Base-by-base conservation (phyloP, 108 stramenopile species). In the Cylindrotheca fusiformis region DNA sequence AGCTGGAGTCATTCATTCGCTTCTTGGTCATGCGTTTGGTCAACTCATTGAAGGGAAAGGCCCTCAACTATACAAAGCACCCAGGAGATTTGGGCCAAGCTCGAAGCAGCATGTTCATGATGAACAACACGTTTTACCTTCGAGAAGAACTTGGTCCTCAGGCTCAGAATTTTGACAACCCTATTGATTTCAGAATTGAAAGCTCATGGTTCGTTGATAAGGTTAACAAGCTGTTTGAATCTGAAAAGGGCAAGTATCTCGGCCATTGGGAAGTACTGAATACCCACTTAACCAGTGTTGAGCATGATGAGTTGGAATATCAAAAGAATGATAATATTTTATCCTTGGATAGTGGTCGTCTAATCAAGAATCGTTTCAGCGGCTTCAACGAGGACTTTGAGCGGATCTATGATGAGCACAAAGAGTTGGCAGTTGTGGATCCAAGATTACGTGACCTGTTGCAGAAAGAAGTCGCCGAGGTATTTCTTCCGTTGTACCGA, bases 331-430 rank as follows among this genome's bases (percentile, higher is more conserved):
- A 81, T 32, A 84, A 74, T 31, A 61, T 88, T n/a, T 61, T 94
- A 6, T 83, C 87, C 6, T 58, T 87, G 8, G 93, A 94, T 44
- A 80, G 78, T 78, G 93, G 93, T 24, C 76, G 88, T 47, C 55
- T 90, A 58, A 72, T 94, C 64, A 94, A 94, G 78, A 71, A 69
- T 28, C 81, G 93, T 8, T 94, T 90, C 79, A 76, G 68, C 56
- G 89, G 87, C 25, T 94, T 94, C 67, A 85, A 85, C 61, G 87
- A 90, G 50, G 85, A 85, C 60, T 90, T 94, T 58, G 85, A 90
- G 19, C 67, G 66, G 6, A 75, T 90, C n/a, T 87, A 79, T 53
- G 72, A 76, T 3, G 67, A 80, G 19, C 87, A 89, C 64, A 68
- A 84, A 23, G 55, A 67, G 0, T 65, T 94, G 36, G 81, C 81